Evolutionary conservation across 116 monocot species (phyloP), one percentile per base, ranked within the genome.

Genomic region (Phalaenopsis hybrid): DNA sequence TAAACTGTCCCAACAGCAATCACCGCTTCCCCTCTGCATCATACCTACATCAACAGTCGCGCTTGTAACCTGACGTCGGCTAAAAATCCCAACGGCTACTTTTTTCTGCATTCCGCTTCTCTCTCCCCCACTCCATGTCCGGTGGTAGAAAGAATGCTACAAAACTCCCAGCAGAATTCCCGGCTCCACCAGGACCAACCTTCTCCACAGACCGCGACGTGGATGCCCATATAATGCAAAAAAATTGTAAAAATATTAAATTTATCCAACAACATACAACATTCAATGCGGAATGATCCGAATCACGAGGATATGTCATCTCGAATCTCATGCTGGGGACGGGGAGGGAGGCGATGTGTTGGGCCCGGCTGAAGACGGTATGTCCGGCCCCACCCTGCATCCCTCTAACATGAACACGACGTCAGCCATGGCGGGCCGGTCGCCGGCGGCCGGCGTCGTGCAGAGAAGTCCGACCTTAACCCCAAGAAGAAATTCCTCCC

Each of bases 361-460:
- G 67, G 86, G 89, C 17, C 85, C 84, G 59, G 83, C 82, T 57
- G 86, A 86, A 20, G 89, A 86, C 15, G 86, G 84, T 51, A 86
- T 69, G 68, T 89, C 86, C 15, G 89, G 84, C 11, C 86, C 86
- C 31, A 89, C 89, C 6, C 84, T 78, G 84, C 89, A 89, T 13
- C 89, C 89, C 82, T 89, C 89, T 44, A 89, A 86, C 85, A 88
- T 88, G 83, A 88, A 86, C 23, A 88, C 88, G 57, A 88, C 81
- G 81, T 88, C 88, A 57, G 83, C 81, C 89, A 89, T 86, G 68
- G 86, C 55, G 1, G 86, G 86, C 34, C 89, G 79, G 77, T 86
- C 83, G 28, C 74, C 50, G 5, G 86, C 86, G 52, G 81, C 84
- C 8, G 86, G 75, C 33, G 89, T 81, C 12, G 89, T 89, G 86